Evolutionary conservation across 441 rosid genomes (phyloP).

Genomic region (Jatropha multifida): DNA sequence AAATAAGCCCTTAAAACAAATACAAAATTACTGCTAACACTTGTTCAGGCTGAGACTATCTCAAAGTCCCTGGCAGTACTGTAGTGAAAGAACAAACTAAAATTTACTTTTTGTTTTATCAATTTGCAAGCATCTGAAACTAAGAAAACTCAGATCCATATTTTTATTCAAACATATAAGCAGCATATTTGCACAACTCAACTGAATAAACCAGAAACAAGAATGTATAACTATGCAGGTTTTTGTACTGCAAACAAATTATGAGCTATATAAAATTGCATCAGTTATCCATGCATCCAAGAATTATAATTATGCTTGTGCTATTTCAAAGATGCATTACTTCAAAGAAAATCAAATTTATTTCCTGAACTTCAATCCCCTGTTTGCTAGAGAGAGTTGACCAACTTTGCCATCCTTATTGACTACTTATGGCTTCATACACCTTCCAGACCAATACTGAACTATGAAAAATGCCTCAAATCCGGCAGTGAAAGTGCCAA

Average conservation of each 20-base stretch:
- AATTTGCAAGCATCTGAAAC: not conserved
- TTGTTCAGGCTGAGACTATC: too few relatives aligned
- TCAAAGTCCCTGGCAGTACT: too few relatives aligned
- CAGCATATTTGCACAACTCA: not conserved
- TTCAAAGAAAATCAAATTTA: not conserved
- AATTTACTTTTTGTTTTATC: too few relatives aligned
- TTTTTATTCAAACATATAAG: not conserved
- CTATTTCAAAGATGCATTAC: not conserved
- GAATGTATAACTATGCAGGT: not conserved
- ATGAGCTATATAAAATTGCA: not conserved
- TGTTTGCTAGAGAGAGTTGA: not conserved
- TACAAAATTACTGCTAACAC: too few relatives aligned
- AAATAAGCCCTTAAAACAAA: too few relatives aligned
- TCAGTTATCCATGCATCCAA: not conserved
- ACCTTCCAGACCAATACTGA: not conserved
- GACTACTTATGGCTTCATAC: not conserved
- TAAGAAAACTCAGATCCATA: not conserved
- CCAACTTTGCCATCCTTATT: not conserved
- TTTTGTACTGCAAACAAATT: not conserved
- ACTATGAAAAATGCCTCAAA: not conserved
- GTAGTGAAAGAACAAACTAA: too few relatives aligned
- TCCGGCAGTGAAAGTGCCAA: not conserved
- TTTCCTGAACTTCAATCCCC: not conserved
- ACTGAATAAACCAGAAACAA: not conserved
- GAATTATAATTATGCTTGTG: slow-evolving; percentile 1